Evolutionary conservation across 2,329 filamentous ascomycete genomes (phyloP).

Genomic region (Alternaria triticina): DNA sequence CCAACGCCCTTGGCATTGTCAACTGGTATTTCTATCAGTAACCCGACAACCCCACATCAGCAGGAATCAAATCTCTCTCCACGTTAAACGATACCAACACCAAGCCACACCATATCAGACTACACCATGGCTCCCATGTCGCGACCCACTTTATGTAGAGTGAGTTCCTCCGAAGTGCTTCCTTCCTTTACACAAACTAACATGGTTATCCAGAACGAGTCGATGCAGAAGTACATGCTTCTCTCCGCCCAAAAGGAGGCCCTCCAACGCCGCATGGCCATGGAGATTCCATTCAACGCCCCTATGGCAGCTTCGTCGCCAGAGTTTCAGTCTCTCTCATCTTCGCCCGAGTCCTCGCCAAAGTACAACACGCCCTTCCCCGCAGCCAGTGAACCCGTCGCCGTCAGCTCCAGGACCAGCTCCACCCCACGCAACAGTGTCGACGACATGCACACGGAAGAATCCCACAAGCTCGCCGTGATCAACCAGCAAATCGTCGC

Average conservation of each 20-base stretch:
- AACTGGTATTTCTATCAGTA: constrained; percentile 15
- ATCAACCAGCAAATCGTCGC: constrained; percentile 62
- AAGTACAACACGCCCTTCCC: constrained; percentile 32
- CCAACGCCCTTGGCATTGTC: constrained; percentile 21
- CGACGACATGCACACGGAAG: constrained; percentile 44
- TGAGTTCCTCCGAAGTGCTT: constrained; percentile 14
- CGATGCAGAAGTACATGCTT: constrained; percentile 50
- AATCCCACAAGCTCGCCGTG: constrained; percentile 56
- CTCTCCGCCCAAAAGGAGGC: constrained; percentile 51
- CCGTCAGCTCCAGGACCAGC: constrained; percentile 22
- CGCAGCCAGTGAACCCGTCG: constrained; percentile 32
- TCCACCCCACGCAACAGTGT: constrained; percentile 28
- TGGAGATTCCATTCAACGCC: constrained; percentile 41
- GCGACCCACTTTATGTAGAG: constrained; percentile 30
- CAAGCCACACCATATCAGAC: constrained; percentile 3
- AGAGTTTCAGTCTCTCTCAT: constrained; percentile 42
- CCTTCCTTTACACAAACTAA: constrained; percentile 12
- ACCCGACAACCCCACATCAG: constrained; percentile 22
- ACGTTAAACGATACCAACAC: neutral
- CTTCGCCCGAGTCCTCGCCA: constrained; percentile 37
- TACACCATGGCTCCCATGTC: constrained; percentile 24
- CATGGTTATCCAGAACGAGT: constrained; percentile 27
- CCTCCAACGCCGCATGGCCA: constrained; percentile 48
- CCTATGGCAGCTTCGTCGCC: constrained; percentile 46
- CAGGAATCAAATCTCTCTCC: constrained; percentile 3